Evolutionary conservation across 176 grass and related monocot genomes (phyloP).

Genomic region (Luzula sylvatica): DNA sequence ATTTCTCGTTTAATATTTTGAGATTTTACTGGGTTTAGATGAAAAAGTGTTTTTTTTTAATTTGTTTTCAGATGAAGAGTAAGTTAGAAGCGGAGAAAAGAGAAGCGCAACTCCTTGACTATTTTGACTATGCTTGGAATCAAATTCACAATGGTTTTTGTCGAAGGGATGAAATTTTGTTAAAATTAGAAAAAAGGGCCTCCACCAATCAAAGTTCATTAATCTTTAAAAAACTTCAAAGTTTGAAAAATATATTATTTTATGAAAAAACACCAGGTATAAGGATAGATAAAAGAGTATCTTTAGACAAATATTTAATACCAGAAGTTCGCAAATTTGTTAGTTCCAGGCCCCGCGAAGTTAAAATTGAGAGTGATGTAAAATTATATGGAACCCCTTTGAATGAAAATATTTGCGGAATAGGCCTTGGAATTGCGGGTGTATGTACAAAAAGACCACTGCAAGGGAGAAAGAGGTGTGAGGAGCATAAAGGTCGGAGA

Average conservation of each 20-base stretch:
- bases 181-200: conserved; percentile 42
- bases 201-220: conserved; percentile 18
- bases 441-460: conserved; percentile 42
- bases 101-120: conserved; percentile 52
- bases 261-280: conserved; percentile 46
- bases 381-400: conserved; percentile 10
- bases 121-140: conserved; percentile 99
- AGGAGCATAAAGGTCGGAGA: conserved; percentile 73
- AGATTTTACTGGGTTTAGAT: not conserved
- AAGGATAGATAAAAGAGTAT: conserved; percentile 34
- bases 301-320: conserved; percentile 38
- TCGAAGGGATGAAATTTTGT: conserved; percentile 63
- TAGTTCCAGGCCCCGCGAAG: conserved; percentile 36
- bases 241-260: conserved; percentile 36
- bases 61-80: conserved; percentile 14
- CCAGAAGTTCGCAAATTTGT: conserved; percentile 46
- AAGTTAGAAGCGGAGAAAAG: conserved; percentile 51
- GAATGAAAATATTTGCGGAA: conserved; percentile 39
- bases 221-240: conserved; percentile 31
- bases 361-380: conserved; percentile 30
- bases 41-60: not conserved
- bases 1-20: conserved; percentile 8
- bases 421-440: conserved; percentile 41
- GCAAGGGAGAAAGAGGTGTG: conserved; percentile 77
- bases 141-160: conserved; percentile 57